Evolutionary conservation across 805 yeast species (phyloP).

Genomic region (Priceomyces medius): DNA sequence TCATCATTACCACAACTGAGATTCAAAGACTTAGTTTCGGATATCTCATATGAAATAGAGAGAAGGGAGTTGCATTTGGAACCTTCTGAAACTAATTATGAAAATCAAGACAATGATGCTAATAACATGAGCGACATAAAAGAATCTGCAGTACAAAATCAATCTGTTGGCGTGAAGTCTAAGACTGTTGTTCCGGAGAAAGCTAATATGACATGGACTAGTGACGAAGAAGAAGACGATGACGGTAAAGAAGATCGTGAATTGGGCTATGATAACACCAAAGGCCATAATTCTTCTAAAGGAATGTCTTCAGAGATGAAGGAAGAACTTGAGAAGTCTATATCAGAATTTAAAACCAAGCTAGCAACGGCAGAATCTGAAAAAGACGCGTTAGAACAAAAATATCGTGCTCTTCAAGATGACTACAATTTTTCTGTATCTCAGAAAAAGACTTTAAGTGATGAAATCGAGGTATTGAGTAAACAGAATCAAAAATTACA

Average conservation of each 20-base stretch:
- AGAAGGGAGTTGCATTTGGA: conserved; percentile 59
- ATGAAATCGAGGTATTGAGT: conserved; percentile 19
- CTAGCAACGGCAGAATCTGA: conserved; percentile 16
- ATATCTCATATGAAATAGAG: conserved; percentile 82
- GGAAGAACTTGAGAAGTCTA: conserved; percentile 46
- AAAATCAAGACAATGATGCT: neutral
- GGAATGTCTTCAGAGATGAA: neutral
- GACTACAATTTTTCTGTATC: conserved; percentile 20
- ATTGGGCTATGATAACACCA: neutral
- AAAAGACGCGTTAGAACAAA: conserved; percentile 14
- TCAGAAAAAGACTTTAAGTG: conserved; percentile 20
- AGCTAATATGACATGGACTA: conserved; percentile 84
- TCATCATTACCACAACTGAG: conserved; percentile 78
- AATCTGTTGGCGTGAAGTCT: conserved; percentile 50
- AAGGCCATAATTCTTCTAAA: neutral
- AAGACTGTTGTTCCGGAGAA: conserved; percentile 80
- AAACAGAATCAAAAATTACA: conserved; percentile 13
- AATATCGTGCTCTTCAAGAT: conserved; percentile 19
- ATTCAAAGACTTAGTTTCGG: conserved; percentile 87
- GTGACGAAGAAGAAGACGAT: conserved; percentile 62
- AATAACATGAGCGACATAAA: neutral
- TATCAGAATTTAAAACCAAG: conserved; percentile 26
- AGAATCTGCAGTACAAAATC: conserved; percentile 10
- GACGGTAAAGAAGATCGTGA: conserved; percentile 11
- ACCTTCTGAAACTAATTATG: neutral